phyloP scores from a whole-genome alignment of 768 basidiomycete species.

The Imleria badia region DNA sequence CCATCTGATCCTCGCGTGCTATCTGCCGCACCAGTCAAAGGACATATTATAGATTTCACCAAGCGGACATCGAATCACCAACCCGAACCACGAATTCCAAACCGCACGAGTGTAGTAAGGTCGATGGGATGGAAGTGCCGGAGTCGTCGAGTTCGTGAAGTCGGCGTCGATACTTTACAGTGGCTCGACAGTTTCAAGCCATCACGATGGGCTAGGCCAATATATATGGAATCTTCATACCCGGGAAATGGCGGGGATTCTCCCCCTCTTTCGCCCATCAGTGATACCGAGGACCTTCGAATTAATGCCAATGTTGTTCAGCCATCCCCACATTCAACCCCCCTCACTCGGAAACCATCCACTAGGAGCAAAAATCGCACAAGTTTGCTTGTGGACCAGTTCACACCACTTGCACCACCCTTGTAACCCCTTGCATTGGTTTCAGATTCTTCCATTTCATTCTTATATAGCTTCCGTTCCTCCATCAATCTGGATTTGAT shows the following conservation, averaged over 20 bases:
- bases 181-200: constrained; percentile 68
- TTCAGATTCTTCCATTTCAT: constrained; percentile 1
- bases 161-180: constrained; percentile 57
- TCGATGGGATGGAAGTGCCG: constrained; percentile 59
- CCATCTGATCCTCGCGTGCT: constrained; percentile 80
- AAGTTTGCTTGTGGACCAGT: constrained; percentile 40
- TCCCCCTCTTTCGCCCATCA: constrained; percentile 29
- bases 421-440: constrained; percentile 3
- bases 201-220: constrained; percentile 54
- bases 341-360: constrained; percentile 68
- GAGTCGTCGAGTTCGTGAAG: constrained; percentile 59
- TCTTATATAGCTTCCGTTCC: constrained; percentile 1
- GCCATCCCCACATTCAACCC: constrained; percentile 37
- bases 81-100: constrained; percentile 37
- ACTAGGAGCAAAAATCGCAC: constrained; percentile 52
- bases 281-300: constrained; percentile 34
- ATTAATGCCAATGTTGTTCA: constrained; percentile 39
- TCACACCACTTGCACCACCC: constrained; percentile 19
- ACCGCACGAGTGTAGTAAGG: constrained; percentile 39
- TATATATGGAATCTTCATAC: constrained; percentile 34
- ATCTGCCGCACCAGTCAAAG: constrained; percentile 61
- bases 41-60: constrained; percentile 17
- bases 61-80: constrained; percentile 18
- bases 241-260: constrained; percentile 28
- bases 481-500: not conserved